phyloP scores from a whole-genome alignment of 1,284 basidiomycete genomes.

The Ceratobasidium theobromae region DNA sequence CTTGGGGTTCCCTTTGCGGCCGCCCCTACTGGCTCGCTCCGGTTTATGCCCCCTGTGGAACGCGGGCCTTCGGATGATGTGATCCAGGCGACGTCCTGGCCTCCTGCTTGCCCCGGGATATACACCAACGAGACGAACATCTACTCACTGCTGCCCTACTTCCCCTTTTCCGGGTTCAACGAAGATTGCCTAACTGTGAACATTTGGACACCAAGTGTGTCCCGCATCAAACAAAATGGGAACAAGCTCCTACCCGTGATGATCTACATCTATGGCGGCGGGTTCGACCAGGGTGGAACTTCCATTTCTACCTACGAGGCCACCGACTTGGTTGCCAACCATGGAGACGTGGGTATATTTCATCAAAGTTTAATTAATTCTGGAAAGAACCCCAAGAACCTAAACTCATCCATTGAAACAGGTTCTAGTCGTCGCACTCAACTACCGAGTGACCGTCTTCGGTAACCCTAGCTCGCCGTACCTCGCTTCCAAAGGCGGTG shows the following conservation, averaged over 20 bases:
- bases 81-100: conserved; percentile 27
- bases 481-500: conserved; percentile 38
- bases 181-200: conserved; percentile 32
- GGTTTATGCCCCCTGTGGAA: conserved; percentile 16
- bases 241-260: conserved; percentile 19
- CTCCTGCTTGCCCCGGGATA: conserved; percentile 18
- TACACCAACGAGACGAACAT: conserved; percentile 8
- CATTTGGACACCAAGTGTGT: conserved; percentile 30
- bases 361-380: no score
- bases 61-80: background rate
- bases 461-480: conserved; percentile 26
- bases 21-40: conserved; percentile 5
- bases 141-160: conserved; percentile 7
- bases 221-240: conserved; percentile 7
- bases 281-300: conserved; percentile 5
- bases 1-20: conserved; percentile 31
- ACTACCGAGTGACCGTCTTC: conserved; percentile 31
- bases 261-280: conserved; percentile 32
- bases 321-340: conserved; percentile 19
- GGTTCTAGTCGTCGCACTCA: conserved; percentile 10
- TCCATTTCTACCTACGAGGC: conserved; percentile 18
- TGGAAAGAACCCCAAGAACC: no score
- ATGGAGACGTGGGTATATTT: conserved; percentile 13
- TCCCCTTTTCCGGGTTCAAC: background rate
- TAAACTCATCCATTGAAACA: background rate